Conservation (phyloP, 495 filamentous ascomycete genomes). For the Daldinia caldariorum region DNA sequence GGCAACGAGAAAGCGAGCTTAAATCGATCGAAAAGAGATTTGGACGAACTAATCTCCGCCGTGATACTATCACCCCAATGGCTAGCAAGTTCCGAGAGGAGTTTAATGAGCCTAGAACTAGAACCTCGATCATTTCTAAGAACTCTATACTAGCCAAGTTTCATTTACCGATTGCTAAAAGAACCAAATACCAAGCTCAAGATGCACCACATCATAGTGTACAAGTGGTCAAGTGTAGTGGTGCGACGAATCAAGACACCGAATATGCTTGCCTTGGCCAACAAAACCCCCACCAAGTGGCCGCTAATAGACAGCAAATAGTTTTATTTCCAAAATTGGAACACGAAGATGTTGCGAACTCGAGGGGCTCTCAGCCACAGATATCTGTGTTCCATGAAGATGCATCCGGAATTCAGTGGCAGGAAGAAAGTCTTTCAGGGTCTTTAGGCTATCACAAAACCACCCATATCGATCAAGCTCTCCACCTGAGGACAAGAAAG, state of each 20-base stretch:
- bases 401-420: background rate
- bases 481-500: constrained; percentile 5
- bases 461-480: constrained; percentile 1
- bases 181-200: constrained; percentile 39
- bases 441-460: background rate
- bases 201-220: constrained; percentile 23
- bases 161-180: constrained; percentile 47
- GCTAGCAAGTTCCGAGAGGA: constrained; percentile 50
- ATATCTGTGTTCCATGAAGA: constrained; percentile 2
- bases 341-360: background rate
- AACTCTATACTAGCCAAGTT: constrained; percentile 50
- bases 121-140: constrained; percentile 28
- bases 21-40: constrained; percentile 50
- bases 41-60: constrained; percentile 43
- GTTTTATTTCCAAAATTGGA: constrained; percentile 4
- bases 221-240: background rate
- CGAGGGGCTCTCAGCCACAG: background rate
- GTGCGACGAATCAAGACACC: background rate
- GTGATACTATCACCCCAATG: constrained; percentile 42
- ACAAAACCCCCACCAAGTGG: background rate
- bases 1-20: constrained; percentile 42
- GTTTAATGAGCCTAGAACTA: constrained; percentile 31
- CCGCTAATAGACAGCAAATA: background rate
- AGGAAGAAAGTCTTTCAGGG: background rate
- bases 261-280: background rate